Evolutionary conservation across 768 basidiomycete genomes (phyloP).

Genomic region (Leccinum sublutescens): DNA sequence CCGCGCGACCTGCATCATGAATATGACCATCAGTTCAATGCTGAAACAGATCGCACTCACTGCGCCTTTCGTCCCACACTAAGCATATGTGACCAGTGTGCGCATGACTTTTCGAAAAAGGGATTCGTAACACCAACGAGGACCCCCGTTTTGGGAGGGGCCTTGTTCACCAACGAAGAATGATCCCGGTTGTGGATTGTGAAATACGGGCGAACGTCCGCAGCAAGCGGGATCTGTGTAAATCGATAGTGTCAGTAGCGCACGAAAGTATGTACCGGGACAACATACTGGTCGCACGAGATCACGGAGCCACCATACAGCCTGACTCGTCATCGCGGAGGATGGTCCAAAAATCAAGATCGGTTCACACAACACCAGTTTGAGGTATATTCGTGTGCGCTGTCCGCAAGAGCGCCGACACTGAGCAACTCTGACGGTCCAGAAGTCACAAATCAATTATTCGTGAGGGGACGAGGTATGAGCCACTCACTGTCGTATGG

Average conservation of each 20-base stretch:
- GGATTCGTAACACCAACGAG: no score
- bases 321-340: conserved; percentile 81
- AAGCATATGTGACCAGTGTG: no score
- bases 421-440: conserved; percentile 40
- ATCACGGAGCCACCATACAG: conserved; percentile 93
- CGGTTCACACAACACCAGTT: conserved; percentile 81
- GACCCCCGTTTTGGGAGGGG: no score
- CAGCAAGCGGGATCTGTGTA: conserved; percentile 45
- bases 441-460: conserved; percentile 1
- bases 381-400: conserved; percentile 67
- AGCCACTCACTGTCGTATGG: conserved; percentile 46
- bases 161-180: no score
- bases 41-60: no score
- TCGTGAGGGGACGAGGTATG: not conserved
- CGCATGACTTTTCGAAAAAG: no score
- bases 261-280: not conserved
- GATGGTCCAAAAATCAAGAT: conserved; percentile 79
- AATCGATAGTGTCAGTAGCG: not conserved
- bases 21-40: no score
- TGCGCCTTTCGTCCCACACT: no score
- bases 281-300: conserved; percentile 72
- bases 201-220: no score
- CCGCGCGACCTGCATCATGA: no score
- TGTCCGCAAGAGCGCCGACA: conserved; percentile 66
- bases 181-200: no score